Evolutionary conservation across 805 yeast genomes (phyloP), one percentile per base, ranked within the genome.

Genomic region (Starmerella potacharoeniae): DNA sequence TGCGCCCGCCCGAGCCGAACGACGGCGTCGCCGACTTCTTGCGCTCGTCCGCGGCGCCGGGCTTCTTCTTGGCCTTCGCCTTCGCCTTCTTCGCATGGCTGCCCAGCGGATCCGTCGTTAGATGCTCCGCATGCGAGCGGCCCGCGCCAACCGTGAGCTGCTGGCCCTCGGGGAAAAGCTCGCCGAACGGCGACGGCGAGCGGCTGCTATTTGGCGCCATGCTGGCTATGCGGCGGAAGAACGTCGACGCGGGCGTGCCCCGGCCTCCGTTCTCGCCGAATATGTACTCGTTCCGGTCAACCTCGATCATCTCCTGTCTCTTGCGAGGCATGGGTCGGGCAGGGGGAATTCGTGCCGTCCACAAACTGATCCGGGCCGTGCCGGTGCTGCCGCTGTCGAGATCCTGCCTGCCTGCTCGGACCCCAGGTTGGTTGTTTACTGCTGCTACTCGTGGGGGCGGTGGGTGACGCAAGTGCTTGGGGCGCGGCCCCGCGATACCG

Each of bases 221-320:
- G 54, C 58, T 56, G 31, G 71, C 64, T 11, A 69, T 54, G 29
- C 66, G 72, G 58, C 73, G 74, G 55, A 80, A 69, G 64, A 79
- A 77, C 47, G 77, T 71, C 55, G 82, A 71, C 11, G 79, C 72
- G 42, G 80, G 74, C 55, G 80, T 80, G 2, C 87, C 87, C 47
- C 76, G 73, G 13, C 87, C 87, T 17, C 88, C 88, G 42, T 76
- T 75, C 61, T 82, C 86, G 29, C 82, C 83, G 60, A 83, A 83
- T 16, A 82, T 71, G 62, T 80, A 83, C 65, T 83, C 88, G 58
- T 57, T 63, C 52, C 60, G 60, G 60, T 62, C 71, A 29, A 62
- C 45, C 49, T 64, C 65, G 16, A 65, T 56, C 66, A 65, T 57
- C 39, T 64, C 64, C 33, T 50, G 55, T n/a, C 49, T 37, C 13